Conservation (phyloP, 805 yeast species). For the Wickerhamiella hasegawae region DNA sequence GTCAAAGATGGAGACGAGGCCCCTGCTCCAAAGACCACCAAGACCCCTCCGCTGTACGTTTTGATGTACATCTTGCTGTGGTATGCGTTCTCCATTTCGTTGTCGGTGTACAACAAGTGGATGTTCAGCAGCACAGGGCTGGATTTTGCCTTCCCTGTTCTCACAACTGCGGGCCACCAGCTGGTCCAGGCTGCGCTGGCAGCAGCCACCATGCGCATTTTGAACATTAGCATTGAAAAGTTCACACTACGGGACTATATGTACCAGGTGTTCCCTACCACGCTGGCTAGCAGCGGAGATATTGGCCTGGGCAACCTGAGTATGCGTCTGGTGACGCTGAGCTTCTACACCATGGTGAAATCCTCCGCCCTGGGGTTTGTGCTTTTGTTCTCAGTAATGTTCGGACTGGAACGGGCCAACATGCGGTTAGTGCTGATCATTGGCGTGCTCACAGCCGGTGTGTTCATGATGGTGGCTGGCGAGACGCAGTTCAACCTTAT, state of each 20-base stretch:
- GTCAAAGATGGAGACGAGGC: no score
- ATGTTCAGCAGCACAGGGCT: slow-evolving; percentile 72
- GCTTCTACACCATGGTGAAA: slow-evolving; percentile 85
- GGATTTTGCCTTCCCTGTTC: slow-evolving; percentile 66
- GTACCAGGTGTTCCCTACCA: slow-evolving; percentile 60
- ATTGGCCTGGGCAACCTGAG: slow-evolving; percentile 86
- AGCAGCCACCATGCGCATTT: slow-evolving; percentile 26
- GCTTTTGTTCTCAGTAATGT: slow-evolving; percentile 68
- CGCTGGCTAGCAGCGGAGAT: slow-evolving; percentile 80
- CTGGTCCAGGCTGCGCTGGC: slow-evolving; percentile 44
- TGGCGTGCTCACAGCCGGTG: slow-evolving; percentile 65
- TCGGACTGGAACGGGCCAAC: slow-evolving; percentile 60
- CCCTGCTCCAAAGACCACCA: no score
- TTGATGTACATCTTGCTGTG: slow-evolving; percentile 15
- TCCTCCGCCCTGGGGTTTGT: slow-evolving; percentile 83
- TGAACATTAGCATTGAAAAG: slow-evolving; percentile 16
- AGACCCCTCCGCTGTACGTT: no score
- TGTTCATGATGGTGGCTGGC: slow-evolving; percentile 63
- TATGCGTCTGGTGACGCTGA: slow-evolving; percentile 58
- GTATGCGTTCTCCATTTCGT: slow-evolving; percentile 24
- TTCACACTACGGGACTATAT: slow-evolving; percentile 19
- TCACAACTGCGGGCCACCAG: slow-evolving; percentile 79
- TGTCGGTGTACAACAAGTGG: slow-evolving; percentile 72
- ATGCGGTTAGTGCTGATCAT: slow-evolving; percentile 57
- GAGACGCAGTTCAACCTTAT: slow-evolving; percentile 24